A percentile compares a stretch with the other conserved stretches of the same genome.
These are phyloP conservation scores for Rhododendron vialii DNA, from an alignment of 148 eudicot genomes.

Conservation along the genomic window DNA sequence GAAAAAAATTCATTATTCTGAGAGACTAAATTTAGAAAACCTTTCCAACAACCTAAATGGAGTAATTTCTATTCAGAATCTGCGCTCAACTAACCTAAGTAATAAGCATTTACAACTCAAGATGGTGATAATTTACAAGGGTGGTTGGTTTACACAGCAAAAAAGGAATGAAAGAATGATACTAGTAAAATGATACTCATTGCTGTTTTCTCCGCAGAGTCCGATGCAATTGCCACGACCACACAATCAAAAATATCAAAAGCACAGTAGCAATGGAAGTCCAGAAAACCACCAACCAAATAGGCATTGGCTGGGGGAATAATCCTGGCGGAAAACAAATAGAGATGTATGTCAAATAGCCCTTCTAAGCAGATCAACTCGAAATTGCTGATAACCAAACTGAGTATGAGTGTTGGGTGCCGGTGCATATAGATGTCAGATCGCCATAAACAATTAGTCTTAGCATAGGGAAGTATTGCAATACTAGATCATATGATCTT, in stretches of 20 bases:
- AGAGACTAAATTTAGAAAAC: neutral
- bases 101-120: conserved; percentile 35
- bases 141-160: conserved; percentile 12
- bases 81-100: conserved; percentile 24
- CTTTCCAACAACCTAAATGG: neutral
- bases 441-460: neutral
- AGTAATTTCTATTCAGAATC: conserved; percentile 15
- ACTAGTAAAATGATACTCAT: conserved; percentile 19
- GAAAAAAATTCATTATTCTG: neutral
- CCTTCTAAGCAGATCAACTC: neutral
- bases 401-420: neutral
- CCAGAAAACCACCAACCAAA: conserved; percentile 82
- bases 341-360: neutral
- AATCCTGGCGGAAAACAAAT: conserved; percentile 42
- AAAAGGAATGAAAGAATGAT: neutral
- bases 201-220: conserved; percentile 54
- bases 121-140: conserved; percentile 37
- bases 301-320: conserved; percentile 77
- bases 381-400: neutral
- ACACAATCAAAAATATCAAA: conserved; percentile 47
- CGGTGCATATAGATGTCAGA: neutral
- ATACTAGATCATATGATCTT: neutral
- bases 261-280: conserved; percentile 38
- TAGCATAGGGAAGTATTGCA: neutral
- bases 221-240: conserved; percentile 71